Conservation (phyloP, 371 early-diverging fungal genomes). For the Mortierella polycephala region DNA sequence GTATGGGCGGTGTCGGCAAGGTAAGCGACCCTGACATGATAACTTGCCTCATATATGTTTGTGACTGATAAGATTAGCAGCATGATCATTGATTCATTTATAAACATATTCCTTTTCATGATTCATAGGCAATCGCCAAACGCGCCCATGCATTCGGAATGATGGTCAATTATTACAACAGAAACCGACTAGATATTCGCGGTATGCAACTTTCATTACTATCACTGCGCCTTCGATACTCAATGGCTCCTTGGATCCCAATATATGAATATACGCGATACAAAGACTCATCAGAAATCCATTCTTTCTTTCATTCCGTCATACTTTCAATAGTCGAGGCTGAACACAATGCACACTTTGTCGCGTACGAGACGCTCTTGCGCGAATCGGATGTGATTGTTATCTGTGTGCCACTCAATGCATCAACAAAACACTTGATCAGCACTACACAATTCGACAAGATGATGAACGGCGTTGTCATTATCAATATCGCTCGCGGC, state of each 20-base stretch:
- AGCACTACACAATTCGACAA: constrained; percentile 61
- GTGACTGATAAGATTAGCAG: too few relatives aligned
- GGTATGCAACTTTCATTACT: constrained; percentile 9
- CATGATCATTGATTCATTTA: background rate
- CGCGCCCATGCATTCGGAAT: constrained; percentile 68
- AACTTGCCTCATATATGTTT: too few relatives aligned
- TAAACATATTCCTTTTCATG: background rate
- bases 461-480: constrained; percentile 66
- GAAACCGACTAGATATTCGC: constrained; percentile 54
- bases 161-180: constrained; percentile 68
- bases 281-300: background rate
- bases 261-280: too few relatives aligned
- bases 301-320: background rate
- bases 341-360: constrained; percentile 36
- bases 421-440: constrained; percentile 61
- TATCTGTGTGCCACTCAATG: constrained; percentile 63
- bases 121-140: constrained; percentile 60
- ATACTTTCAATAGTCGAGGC: constrained; percentile 30
- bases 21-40: constrained; percentile 8
- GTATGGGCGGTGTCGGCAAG: constrained; percentile 70
- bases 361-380: constrained; percentile 56
- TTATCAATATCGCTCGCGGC: constrained; percentile 72
- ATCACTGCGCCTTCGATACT: background rate
- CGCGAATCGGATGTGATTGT: constrained; percentile 70
- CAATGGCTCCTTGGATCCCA: background rate